Conservation (phyloP, 495 filamentous ascomycete genomes). For the Daldinia vernicosa region DNA sequence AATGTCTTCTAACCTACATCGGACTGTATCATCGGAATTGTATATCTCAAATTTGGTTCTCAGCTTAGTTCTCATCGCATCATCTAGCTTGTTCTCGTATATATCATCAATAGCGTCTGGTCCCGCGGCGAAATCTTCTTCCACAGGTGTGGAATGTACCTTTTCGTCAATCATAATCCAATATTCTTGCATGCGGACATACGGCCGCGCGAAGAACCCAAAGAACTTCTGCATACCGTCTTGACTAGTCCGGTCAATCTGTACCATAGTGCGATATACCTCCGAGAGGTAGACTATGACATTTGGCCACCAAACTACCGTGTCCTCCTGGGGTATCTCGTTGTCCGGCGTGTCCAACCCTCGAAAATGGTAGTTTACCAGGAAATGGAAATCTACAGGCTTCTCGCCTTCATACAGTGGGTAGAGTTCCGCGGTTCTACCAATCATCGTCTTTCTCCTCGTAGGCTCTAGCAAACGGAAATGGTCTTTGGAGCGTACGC, state of each 20-base stretch:
- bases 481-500: not conserved
- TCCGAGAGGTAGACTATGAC: constrained; percentile 10
- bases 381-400: constrained; percentile 17
- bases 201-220: constrained; percentile 15
- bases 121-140: not conserved
- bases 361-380: constrained; percentile 10
- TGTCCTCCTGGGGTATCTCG: not conserved
- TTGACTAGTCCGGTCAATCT: not conserved
- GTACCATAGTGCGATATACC: constrained; percentile 3
- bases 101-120: not conserved
- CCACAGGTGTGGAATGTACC: not conserved
- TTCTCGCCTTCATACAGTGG: constrained; percentile 5
- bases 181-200: constrained; percentile 13
- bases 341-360: not conserved
- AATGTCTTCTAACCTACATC: not conserved
- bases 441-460: not conserved
- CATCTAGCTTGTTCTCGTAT: not conserved
- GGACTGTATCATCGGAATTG: not conserved
- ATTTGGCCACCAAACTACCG: constrained; percentile 10
- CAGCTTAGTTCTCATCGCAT: not conserved
- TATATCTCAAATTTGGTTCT: not conserved
- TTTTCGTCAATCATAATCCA: constrained; percentile 15
- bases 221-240: not conserved
- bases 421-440: not conserved
- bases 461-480: not conserved